Evolutionary conservation across 768 basidiomycete species (phyloP).

Genomic region (Tylopilus sp.): DNA sequence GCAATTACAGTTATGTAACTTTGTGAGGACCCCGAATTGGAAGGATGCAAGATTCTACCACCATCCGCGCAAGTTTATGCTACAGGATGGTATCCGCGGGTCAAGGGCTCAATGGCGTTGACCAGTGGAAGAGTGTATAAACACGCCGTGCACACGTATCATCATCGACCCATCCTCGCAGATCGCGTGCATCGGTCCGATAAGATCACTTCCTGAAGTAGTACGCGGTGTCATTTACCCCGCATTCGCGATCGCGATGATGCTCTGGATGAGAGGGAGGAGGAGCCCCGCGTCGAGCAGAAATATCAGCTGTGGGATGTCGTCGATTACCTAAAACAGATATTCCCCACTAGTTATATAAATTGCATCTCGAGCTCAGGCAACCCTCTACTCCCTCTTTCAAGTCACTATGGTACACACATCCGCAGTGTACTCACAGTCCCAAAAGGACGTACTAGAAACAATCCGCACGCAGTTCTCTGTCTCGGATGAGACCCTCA

Average conservation of each 20-base stretch:
- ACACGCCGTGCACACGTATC: background rate
- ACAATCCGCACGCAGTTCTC: slow-evolving; percentile 72
- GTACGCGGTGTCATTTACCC: too few relatives aligned
- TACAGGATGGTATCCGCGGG: too few relatives aligned
- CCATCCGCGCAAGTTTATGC: too few relatives aligned
- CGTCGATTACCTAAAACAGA: slow-evolving; percentile 9
- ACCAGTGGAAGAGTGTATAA: background rate
- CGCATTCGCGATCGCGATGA: too few relatives aligned
- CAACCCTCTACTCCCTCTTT: background rate
- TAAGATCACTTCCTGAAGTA: background rate
- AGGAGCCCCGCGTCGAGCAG: too few relatives aligned
- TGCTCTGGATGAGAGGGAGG: too few relatives aligned
- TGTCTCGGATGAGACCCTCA: slow-evolving; percentile 56
- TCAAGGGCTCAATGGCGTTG: too few relatives aligned
- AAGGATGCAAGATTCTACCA: background rate
- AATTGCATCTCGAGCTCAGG: background rate
- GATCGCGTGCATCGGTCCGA: too few relatives aligned
- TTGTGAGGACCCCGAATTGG: slow-evolving; percentile 3
- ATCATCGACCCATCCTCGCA: too few relatives aligned
- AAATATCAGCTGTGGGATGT: background rate
- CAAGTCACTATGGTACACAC: slow-evolving; percentile 33
- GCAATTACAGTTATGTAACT: slow-evolving; percentile 23
- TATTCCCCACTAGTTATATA: background rate
- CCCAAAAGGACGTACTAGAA: slow-evolving; percentile 51
- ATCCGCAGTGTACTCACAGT: slow-evolving; percentile 39